A percentile compares a stretch with the other conserved stretches of the same genome.
phyloP scores from a whole-genome alignment of 164 flowering plant species.

The Euptelea pleiosperma region DNA sequence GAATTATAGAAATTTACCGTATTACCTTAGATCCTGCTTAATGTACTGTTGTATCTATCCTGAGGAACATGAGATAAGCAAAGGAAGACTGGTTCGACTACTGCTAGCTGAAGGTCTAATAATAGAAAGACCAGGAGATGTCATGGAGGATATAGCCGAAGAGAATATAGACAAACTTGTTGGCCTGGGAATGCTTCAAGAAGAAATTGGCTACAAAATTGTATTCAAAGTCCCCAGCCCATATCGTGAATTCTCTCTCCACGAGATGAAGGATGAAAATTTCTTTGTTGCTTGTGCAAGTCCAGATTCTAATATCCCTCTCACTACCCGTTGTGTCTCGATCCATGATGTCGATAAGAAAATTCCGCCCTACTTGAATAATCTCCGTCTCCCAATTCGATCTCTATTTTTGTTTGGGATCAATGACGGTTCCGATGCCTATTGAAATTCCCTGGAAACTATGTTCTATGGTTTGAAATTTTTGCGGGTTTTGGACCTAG shows the following conservation, averaged over 20 bases:
- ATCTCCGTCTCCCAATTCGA: constrained; percentile 10
- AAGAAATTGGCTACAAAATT: constrained; percentile 1
- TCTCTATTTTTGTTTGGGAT: constrained; percentile 22
- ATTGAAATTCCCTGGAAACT: constrained; percentile 12
- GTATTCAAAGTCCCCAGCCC: constrained; percentile 5
- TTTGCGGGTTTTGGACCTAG: constrained; percentile 28
- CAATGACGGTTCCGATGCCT: constrained; percentile 8
- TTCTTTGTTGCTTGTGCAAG: constrained; percentile 1
- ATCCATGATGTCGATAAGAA: constrained; percentile 13
- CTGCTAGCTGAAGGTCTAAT: constrained; percentile 26
- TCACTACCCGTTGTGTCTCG: constrained; percentile 5
- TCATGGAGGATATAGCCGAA: constrained; percentile 24
- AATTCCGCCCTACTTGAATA: constrained; percentile 9
- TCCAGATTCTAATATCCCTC: constrained; percentile 11
- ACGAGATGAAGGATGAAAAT: constrained; percentile 11
- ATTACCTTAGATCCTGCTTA: constrained; percentile 21
- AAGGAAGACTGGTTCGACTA: constrained; percentile 26
- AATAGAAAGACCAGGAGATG: constrained; percentile 18
- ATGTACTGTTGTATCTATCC: constrained; percentile 32
- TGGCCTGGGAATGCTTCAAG: constrained; percentile 22
- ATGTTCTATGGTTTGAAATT: constrained; percentile 12
- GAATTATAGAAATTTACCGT: constrained; percentile 17
- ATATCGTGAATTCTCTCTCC: constrained; percentile 8
- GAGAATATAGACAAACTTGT: constrained; percentile 20
- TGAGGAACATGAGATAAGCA: constrained; percentile 16